These are phyloP conservation scores for Termitomyces sp. DNA, from an alignment of 768 basidiomycete genomes.

Conservation along the genomic window DNA sequence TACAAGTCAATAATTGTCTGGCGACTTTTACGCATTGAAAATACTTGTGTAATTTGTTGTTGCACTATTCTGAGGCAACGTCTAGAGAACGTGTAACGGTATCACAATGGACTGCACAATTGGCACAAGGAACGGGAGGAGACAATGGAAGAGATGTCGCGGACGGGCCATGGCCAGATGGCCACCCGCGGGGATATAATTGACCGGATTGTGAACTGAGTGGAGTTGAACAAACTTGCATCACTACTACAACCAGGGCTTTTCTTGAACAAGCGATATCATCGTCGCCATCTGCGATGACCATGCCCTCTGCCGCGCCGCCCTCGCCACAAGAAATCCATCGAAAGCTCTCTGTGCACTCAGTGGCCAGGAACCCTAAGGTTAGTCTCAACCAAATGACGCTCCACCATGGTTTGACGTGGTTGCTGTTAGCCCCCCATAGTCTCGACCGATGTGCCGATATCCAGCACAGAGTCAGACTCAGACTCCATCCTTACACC, in stretches of 20 bases:
- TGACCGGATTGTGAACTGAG: constrained; percentile 6
- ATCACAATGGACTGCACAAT: not conserved
- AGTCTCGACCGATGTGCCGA: constrained; percentile 19
- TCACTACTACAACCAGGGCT: constrained; percentile 3
- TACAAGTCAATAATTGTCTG: not conserved
- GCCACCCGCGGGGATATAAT: constrained; percentile 5
- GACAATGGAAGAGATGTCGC: not conserved
- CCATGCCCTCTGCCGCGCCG: constrained; percentile 41
- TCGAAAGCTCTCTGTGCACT: constrained; percentile 79
- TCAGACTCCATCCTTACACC: constrained; percentile 69
- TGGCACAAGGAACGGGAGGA: not conserved
- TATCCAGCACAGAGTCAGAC: constrained; percentile 84
- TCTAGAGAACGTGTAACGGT: not conserved
- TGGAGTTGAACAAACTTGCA: constrained; percentile 1
- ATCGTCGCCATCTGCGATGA: constrained; percentile 29
- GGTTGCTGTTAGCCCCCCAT: constrained; percentile 15
- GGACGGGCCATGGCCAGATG: not conserved
- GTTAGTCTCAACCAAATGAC: constrained; percentile 22
- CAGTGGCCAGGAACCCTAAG: constrained; percentile 51
- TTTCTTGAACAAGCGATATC: not conserved
- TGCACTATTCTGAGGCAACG: too few species aligned
- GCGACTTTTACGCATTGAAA: too few species aligned
- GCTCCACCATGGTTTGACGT: constrained; percentile 10
- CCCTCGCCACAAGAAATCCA: constrained; percentile 86
- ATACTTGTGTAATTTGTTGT: too few species aligned